phyloP scores from a whole-genome alignment of 2,329 filamentous ascomycete species.

The Byssothecium circinans region DNA sequence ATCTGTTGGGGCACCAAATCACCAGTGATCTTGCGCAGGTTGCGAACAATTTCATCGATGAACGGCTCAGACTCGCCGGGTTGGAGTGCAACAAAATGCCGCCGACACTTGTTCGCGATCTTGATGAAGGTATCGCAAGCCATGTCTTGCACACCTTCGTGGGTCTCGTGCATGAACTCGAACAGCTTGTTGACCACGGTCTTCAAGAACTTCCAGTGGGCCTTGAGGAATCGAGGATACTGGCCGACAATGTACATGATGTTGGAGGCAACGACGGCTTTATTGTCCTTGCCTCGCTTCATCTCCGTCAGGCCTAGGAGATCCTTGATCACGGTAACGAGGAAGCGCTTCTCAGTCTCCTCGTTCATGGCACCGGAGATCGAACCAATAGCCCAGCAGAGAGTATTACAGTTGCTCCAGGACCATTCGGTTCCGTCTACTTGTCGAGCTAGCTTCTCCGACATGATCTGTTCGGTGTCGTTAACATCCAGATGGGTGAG shows the following conservation, averaged over 20 bases:
- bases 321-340: slow-evolving; percentile 98
- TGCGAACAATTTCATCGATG: slow-evolving; percentile 97
- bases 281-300: slow-evolving; percentile 99
- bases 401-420: slow-evolving; percentile 99
- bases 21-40: slow-evolving; percentile 91
- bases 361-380: slow-evolving; percentile 99
- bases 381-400: slow-evolving; percentile 98
- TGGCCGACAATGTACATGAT: slow-evolving; percentile 99
- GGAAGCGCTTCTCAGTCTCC: slow-evolving; percentile 96
- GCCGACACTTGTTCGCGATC: slow-evolving; percentile 96
- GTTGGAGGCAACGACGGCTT: slow-evolving; percentile 97
- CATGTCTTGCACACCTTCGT: slow-evolving; percentile 99
- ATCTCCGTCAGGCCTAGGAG: slow-evolving; percentile 95
- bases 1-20: slow-evolving; percentile 96
- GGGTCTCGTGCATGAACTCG: slow-evolving; percentile 99
- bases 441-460: slow-evolving; percentile 92
- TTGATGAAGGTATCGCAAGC: slow-evolving; percentile 99
- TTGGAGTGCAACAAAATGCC: slow-evolving; percentile 95
- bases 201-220: slow-evolving; percentile 99
- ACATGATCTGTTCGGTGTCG: slow-evolving; percentile 99
- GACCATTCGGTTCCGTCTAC: slow-evolving; percentile 97
- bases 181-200: slow-evolving; percentile 99
- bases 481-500: slow-evolving; percentile 96
- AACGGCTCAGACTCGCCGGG: slow-evolving; percentile 94
- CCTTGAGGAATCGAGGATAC: slow-evolving; percentile 96